Conservation (phyloP, 1,284 basidiomycete species). For the Rhizoctonia solani region DNA sequence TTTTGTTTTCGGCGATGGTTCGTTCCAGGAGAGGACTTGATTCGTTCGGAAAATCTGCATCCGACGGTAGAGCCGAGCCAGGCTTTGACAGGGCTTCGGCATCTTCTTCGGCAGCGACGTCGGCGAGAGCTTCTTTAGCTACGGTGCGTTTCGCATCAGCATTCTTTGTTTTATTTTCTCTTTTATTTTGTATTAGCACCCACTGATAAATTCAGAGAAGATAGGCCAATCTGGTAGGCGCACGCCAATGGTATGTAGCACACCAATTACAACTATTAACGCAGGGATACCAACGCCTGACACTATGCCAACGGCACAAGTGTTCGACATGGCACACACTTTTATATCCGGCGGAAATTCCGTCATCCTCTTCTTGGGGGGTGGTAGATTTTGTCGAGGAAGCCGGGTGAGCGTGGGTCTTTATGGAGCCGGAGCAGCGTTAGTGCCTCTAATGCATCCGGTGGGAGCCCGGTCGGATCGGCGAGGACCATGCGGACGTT, state of each 20-base stretch:
- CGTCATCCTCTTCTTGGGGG: background rate
- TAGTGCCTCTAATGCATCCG: background rate
- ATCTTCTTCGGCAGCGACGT: conserved; percentile 26
- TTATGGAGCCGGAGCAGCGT: background rate
- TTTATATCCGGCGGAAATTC: conserved; percentile 19
- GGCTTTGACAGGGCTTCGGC: conserved; percentile 16
- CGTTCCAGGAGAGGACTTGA: conserved; percentile 2
- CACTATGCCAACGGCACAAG: conserved; percentile 11
- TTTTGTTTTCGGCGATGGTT: background rate
- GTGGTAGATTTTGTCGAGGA: background rate
- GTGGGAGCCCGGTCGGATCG: background rate
- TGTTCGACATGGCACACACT: conserved; percentile 22
- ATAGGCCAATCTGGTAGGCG: background rate
- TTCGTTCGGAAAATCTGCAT: conserved; percentile 24
- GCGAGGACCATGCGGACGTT: background rate
- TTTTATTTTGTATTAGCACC: background rate
- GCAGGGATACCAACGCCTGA: conserved; percentile 7
- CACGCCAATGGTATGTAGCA: background rate
- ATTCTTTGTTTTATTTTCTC: no score
- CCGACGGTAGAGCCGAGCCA: background rate
- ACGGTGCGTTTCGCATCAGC: no score
- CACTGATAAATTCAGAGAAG: conserved; percentile 20
- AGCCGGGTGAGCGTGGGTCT: background rate
- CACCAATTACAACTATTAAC: conserved; percentile 4
- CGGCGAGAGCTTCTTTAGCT: conserved; percentile 28